Base-by-base conservation (phyloP, 176 grass and related monocot species). In the Oryza meyeriana region DNA sequence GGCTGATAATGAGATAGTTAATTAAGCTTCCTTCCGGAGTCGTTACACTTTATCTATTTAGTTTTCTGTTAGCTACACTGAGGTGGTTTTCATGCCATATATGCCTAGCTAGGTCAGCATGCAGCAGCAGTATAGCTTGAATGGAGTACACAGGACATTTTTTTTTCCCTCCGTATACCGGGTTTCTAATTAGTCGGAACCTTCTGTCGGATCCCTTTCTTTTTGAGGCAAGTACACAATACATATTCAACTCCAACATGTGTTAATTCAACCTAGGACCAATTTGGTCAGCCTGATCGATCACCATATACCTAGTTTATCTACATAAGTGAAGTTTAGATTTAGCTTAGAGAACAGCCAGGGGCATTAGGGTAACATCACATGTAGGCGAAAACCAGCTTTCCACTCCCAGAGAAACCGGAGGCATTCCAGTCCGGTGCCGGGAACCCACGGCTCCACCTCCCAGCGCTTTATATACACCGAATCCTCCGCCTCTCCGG, bases 341-440 rank as follows among this genome's bases (percentile, higher is more conserved):
- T 50, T 6, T 55, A 55, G 20, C 50, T 55, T 55, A 55, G 50
- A 55, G 50, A 20, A n/a, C 7, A 25, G 55, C 50, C 18, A 17
- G 61, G 81, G 81, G 34, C 59, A 65, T 39, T 66, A 50, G 31
- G 32, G 33, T 81, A 68, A 58, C 47, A 13, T 41, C n/a, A 0
- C 36, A 26, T 38, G 29, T 65, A 35, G 25, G 50, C 0, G 18
- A 61, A 83, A 90, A 87, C 70, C 88, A 76, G 79, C 33, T 79
- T 85, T 75, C 80, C 79, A 38, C 81, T 91, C 78, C 72, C 79
- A 69, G 73, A 8, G 64, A 84, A 84, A 84, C 82, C 83, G 74
- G 65, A 78, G 64, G 83, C 83, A 62, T 70, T 77, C 38, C 64
- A 38, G 83, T 52, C 74, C 30, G 74, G 66, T 86, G 70, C 45